Conservation (phyloP, 305 asterid species). For the Coffea humblotiana region DNA sequence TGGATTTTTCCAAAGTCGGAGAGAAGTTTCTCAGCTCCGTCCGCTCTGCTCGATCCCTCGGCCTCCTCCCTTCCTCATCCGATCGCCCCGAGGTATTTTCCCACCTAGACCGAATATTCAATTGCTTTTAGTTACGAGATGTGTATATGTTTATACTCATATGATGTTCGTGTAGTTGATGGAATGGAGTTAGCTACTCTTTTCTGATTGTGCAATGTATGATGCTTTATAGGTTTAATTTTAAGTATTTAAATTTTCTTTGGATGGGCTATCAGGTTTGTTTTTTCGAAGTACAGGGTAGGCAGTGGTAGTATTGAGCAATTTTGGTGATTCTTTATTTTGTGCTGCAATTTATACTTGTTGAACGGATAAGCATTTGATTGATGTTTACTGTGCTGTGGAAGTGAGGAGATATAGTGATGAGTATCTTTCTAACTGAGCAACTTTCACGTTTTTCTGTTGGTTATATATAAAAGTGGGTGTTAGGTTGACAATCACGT, state of each 20-base stretch:
- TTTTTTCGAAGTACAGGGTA: not conserved
- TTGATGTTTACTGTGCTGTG: not conserved
- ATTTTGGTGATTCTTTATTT: not conserved
- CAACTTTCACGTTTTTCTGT: not conserved
- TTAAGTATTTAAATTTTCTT: not conserved
- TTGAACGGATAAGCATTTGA: not conserved
- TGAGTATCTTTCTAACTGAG: not conserved
- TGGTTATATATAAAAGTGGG: not conserved
- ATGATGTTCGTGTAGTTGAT: not conserved
- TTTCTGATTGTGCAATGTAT: not conserved
- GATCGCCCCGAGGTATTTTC: constrained; percentile 86
- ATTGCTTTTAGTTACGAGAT: not conserved
- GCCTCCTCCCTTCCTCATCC: constrained; percentile 68
- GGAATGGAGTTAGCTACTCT: not conserved
- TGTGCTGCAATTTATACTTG: not conserved
- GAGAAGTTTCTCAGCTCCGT: constrained; percentile 97
- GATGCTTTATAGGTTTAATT: not conserved
- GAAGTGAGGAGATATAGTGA: not conserved
- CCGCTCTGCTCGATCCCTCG: constrained; percentile 98
- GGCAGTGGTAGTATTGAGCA: not conserved
- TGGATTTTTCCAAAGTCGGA: constrained; percentile 97
- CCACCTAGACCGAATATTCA: not conserved
- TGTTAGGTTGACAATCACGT: not conserved
- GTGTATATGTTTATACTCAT: not conserved
- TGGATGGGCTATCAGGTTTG: not conserved